phyloP scores from a whole-genome alignment of 1,284 basidiomycete species.

The Ustanciosporium gigantosporum region DNA sequence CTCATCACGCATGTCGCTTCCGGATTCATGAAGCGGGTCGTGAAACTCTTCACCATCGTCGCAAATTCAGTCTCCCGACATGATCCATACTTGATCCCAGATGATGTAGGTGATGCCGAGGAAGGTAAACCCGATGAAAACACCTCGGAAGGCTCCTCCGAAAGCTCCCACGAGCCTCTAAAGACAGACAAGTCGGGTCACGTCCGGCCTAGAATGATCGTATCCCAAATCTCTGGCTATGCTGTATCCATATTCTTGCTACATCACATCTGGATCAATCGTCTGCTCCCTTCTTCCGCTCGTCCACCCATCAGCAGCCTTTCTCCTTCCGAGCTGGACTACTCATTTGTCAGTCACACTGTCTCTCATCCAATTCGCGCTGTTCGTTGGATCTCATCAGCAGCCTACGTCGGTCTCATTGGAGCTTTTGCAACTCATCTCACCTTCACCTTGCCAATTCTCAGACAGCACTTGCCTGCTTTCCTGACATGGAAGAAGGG shows the following conservation, averaged over 20 bases:
- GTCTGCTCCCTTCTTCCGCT: conserved; percentile 29
- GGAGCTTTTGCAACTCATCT: conserved; percentile 24
- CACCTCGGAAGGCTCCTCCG: too few relatives aligned
- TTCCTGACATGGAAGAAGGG: too few relatives aligned
- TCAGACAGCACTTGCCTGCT: conserved; percentile 2
- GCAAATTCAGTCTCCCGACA: not conserved
- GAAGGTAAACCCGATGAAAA: not conserved
- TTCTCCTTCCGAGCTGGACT: conserved; percentile 50
- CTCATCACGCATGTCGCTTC: conserved; percentile 34
- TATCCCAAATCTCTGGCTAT: conserved; percentile 21
- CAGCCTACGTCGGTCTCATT: conserved; percentile 17
- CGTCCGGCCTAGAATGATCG: too few relatives aligned
- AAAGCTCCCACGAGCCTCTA: too few relatives aligned
- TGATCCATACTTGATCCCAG: not conserved
- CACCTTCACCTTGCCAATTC: conserved; percentile 4
- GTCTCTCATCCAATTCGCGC: conserved; percentile 8
- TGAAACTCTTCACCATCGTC: not conserved
- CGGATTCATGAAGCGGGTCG: conserved; percentile 15
- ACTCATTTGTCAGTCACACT: conserved; percentile 42
- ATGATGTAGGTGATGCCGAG: not conserved
- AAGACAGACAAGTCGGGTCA: not conserved
- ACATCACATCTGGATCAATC: conserved; percentile 43
- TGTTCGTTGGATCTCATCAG: conserved; percentile 2
- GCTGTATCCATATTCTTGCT: conserved; percentile 30
- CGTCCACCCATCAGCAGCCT: conserved; percentile 25